Percentiles rank a stretch among this genome's conserved stretches.
phyloP scores from a whole-genome alignment of 2,329 filamentous ascomycete genomes.

The Ceratocystis alfenasii region DNA sequence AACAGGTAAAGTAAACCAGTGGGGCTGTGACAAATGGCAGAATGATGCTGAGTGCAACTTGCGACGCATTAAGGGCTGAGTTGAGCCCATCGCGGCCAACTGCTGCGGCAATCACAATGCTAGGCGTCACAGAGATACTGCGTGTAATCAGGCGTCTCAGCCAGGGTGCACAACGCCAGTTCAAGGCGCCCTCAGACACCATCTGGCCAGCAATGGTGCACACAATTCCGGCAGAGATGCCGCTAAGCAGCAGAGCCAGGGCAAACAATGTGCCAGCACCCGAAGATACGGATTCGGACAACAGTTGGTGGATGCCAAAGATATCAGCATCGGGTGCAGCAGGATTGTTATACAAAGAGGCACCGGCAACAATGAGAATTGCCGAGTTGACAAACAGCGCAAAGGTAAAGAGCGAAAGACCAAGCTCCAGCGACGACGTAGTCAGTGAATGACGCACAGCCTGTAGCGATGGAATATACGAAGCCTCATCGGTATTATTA shows the following conservation, averaged over 20 bases:
- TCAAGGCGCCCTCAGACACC: conserved; percentile 71
- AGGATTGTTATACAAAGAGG: conserved; percentile 53
- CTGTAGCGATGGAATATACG: conserved; percentile 57
- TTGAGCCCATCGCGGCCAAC: conserved; percentile 60
- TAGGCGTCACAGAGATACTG: conserved; percentile 67
- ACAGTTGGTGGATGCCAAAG: conserved; percentile 67
- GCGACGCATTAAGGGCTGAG: conserved; percentile 59
- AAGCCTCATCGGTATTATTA: conserved; percentile 36
- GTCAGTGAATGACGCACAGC: conserved; percentile 66
- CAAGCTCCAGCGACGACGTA: conserved; percentile 59
- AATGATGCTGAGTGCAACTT: conserved; percentile 67
- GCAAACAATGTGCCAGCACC: conserved; percentile 77
- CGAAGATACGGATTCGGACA: conserved; percentile 55
- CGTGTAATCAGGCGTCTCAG: conserved; percentile 65
- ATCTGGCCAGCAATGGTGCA: conserved; percentile 87
- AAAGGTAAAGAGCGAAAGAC: conserved; percentile 65
- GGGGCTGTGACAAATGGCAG: conserved; percentile 74
- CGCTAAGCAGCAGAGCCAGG: conserved; percentile 65
- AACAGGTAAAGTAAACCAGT: conserved; percentile 73
- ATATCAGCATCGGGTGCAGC: conserved; percentile 60
- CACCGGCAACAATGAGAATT: conserved; percentile 71
- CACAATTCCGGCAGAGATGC: conserved; percentile 70
- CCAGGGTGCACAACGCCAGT: conserved; percentile 66
- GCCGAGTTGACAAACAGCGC: conserved; percentile 75
- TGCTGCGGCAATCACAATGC: conserved; percentile 70